These are phyloP conservation scores for Chaetomium sp. DNA, from an alignment of 2,329 filamentous ascomycete genomes.

Conservation along the genomic window DNA sequence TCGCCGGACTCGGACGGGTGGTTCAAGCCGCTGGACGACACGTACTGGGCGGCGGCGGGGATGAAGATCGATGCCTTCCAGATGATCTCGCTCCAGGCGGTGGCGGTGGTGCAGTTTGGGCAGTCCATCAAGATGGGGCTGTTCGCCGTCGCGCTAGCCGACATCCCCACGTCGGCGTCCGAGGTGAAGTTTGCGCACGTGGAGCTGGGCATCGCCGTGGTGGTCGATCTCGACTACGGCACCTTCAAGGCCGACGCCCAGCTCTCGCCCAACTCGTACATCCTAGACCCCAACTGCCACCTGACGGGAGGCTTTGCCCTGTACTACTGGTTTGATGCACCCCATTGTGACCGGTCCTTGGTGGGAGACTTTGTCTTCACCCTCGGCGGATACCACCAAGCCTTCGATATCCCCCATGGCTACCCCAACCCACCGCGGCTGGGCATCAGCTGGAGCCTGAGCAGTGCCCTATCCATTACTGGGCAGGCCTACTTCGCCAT, in stretches of 20 bases:
- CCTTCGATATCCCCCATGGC: slow-evolving; percentile 39
- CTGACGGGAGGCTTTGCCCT: slow-evolving; percentile 48
- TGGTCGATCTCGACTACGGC: slow-evolving; percentile 40
- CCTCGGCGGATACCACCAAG: slow-evolving; percentile 49
- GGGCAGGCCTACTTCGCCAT: slow-evolving; percentile 51
- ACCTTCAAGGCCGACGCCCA: slow-evolving; percentile 42
- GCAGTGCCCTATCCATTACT: slow-evolving; percentile 39
- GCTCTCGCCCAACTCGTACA: slow-evolving; percentile 16
- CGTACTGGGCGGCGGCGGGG: slow-evolving; percentile 9
- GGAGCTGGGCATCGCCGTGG: slow-evolving; percentile 36
- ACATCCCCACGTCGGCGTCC: slow-evolving; percentile 5
- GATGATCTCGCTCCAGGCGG: not conserved
- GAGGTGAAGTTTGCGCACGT: not conserved
- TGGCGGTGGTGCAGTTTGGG: not conserved
- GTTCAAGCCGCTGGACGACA: slow-evolving; percentile 33
- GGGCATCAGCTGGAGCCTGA: slow-evolving; percentile 43
- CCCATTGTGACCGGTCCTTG: not conserved
- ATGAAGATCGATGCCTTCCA: slow-evolving; percentile 5
- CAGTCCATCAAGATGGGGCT: slow-evolving; percentile 40
- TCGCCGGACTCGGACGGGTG: slow-evolving; percentile 34
- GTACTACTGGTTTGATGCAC: slow-evolving; percentile 6
- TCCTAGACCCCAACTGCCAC: slow-evolving; percentile 46
- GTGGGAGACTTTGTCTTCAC: slow-evolving; percentile 49
- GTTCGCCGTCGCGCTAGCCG: slow-evolving; percentile 3
- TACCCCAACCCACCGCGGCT: slow-evolving; percentile 46